Conservation (phyloP, 306 rosid species). For the Cucumis hystrix region DNA sequence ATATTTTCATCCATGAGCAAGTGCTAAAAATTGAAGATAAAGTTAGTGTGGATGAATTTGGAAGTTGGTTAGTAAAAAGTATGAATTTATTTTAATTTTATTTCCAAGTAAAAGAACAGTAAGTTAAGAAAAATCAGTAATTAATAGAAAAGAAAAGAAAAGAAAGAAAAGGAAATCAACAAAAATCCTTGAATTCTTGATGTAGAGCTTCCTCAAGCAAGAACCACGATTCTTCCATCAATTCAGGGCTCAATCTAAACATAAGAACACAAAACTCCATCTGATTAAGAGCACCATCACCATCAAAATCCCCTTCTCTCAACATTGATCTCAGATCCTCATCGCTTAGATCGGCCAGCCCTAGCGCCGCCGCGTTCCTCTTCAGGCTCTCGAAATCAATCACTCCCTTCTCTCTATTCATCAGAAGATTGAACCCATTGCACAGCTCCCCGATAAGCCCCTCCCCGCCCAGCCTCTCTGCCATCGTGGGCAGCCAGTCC, state of each 20-base stretch:
- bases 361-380: constrained; percentile 52
- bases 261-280: constrained; percentile 82
- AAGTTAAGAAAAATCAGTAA: background rate
- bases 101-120: background rate
- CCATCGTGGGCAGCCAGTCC: constrained; percentile 64
- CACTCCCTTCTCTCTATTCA: constrained; percentile 43
- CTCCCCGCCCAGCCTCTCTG: constrained; percentile 69
- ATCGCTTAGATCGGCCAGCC: constrained; percentile 47
- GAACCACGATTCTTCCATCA: constrained; percentile 51
- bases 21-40: background rate
- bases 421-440: constrained; percentile 47
- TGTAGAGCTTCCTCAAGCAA: constrained; percentile 51
- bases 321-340: constrained; percentile 60
- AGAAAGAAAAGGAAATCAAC: background rate
- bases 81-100: too few species aligned
- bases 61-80: background rate
- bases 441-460: constrained; percentile 67
- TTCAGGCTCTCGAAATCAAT: constrained; percentile 72
- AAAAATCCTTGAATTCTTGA: constrained; percentile 25
- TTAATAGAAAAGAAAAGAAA: background rate
- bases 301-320: constrained; percentile 67
- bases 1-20: too few species aligned
- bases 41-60: background rate
- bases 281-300: constrained; percentile 72
- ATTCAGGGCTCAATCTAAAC: constrained; percentile 85